Evolutionary conservation across 1,284 basidiomycete species (phyloP), one percentile per base, ranked within the genome.

Genomic region (Microstroma glucosiphilum): DNA sequence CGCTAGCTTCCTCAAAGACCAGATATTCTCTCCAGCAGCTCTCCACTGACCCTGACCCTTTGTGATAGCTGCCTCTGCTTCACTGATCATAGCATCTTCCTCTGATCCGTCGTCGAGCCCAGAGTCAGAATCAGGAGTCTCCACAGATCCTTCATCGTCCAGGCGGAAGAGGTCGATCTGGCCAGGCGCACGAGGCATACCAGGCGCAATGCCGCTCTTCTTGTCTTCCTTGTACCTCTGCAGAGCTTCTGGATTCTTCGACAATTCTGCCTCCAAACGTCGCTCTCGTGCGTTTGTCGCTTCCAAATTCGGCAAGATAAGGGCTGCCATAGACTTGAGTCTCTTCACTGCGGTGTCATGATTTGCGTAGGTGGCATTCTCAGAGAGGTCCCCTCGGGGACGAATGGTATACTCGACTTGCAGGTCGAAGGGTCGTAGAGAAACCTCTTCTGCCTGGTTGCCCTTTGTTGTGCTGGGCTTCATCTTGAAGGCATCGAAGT

Each of bases 121-220:
- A 37, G 30, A 9, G 30, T 37, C 30, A 37, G 3, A 9, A 37
- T 37, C 30, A 37, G 30, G 30, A 9, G 4, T 37, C 30, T 37
- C 30, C 30, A 37, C 30, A 9, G 30, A 37, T 9, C 30, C 30
- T 37, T 37, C 30, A 9, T 37, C 30, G 30, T 37, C 30, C 30
- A 37, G 30, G 3, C 30, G 30, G 30, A 54, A 54, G 17, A 54
- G 53, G 7, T 60, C 58, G 8, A 56, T 59, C 25, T 78, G 76
- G 0, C 76, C 76, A 0, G 75, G 75, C 0, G 75, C 76, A 0
- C 69, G 42, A 0, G 76, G 76, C 76, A 78, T 76, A 2, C 76
- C 75, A 0, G 66, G 58, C 1, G 75, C 76, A 2, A 60, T 60
- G 4, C 76, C 76, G 12, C 55, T 60, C 19, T 58, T 59, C 13